These are phyloP conservation scores for Nymphaea colorata DNA, from an alignment of 164 flowering plant genomes.

Conservation along the genomic window DNA sequence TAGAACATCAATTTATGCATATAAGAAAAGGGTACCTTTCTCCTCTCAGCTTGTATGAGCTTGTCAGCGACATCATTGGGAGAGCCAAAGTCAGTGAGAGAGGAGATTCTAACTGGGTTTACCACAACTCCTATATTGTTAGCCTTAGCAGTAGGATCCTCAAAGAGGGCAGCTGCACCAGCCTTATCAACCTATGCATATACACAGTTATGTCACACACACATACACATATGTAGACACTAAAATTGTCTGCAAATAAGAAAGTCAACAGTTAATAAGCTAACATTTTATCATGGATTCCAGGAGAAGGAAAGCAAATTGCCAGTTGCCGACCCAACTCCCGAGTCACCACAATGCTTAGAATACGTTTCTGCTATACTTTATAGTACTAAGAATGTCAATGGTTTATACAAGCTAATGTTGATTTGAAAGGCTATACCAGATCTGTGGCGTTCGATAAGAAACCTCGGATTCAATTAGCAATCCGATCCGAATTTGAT, in stretches of 20 bases:
- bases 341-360: too few species aligned
- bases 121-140: slow-evolving; percentile 88
- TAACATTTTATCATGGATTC: neutral
- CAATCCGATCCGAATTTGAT: too few species aligned
- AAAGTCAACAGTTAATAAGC: neutral
- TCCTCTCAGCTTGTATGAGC: slow-evolving; percentile 84
- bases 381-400: too few species aligned
- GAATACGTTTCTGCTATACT: too few species aligned
- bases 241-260: neutral
- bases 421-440: too few species aligned
- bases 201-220: neutral
- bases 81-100: slow-evolving; percentile 63
- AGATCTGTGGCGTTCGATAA: too few species aligned
- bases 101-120: slow-evolving; percentile 56
- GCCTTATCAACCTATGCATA: slow-evolving; percentile 71
- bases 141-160: slow-evolving; percentile 47
- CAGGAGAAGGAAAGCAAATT: neutral
- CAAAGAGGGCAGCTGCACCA: slow-evolving; percentile 77
- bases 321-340: neutral
- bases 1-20: too few species aligned
- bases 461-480: too few species aligned
- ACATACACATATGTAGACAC: neutral
- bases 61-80: slow-evolving; percentile 83
- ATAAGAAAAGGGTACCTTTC: slow-evolving; percentile 39
- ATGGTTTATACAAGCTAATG: too few species aligned